phyloP scores from a whole-genome alignment of 345 rosid genomes.

The Salix caprea region DNA sequence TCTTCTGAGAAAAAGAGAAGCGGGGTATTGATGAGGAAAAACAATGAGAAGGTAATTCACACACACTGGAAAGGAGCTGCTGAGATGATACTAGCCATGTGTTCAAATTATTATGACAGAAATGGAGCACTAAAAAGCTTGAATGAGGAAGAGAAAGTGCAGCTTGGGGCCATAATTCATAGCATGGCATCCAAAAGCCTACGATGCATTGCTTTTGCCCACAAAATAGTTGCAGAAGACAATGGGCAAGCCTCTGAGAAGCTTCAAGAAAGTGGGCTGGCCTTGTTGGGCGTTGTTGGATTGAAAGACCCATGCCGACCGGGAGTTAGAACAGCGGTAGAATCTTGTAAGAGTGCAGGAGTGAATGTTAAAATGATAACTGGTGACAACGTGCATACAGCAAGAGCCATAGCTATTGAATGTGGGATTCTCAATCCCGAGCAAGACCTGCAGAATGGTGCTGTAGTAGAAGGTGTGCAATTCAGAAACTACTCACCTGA shows the following conservation, averaged over 20 bases:
- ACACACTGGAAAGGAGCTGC: slow-evolving; percentile 61
- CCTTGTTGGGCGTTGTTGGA: slow-evolving; percentile 43
- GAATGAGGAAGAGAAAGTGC: slow-evolving; percentile 23
- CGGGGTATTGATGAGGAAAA: slow-evolving; percentile 38
- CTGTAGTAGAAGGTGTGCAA: slow-evolving; percentile 39
- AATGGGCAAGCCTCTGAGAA: slow-evolving; percentile 3
- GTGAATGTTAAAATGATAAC: slow-evolving; percentile 40
- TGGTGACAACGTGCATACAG: slow-evolving; percentile 36
- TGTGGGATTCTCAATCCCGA: slow-evolving; percentile 32
- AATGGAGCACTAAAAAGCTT: slow-evolving; percentile 26
- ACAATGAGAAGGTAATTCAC: slow-evolving; percentile 17
- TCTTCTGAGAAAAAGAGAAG: slow-evolving; percentile 52
- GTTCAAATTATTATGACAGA: slow-evolving; percentile 36
- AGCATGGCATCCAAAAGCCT: slow-evolving; percentile 48
- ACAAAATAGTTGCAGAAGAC: slow-evolving; percentile 25
- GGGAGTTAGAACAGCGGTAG: slow-evolving; percentile 38
- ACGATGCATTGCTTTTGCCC: slow-evolving; percentile 49
- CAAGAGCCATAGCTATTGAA: slow-evolving; percentile 40
- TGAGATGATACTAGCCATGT: slow-evolving; percentile 44
- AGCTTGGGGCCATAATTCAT: slow-evolving; percentile 25
- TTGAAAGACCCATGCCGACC: slow-evolving; percentile 46
- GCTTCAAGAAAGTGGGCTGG: slow-evolving; percentile 47
- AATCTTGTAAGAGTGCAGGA: slow-evolving; percentile 33
- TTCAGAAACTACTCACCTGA: slow-evolving; percentile 50
- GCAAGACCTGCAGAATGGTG: slow-evolving; percentile 59